Base-by-base conservation (phyloP, 768 basidiomycete species). In the Leccinum incarnatum region DNA sequence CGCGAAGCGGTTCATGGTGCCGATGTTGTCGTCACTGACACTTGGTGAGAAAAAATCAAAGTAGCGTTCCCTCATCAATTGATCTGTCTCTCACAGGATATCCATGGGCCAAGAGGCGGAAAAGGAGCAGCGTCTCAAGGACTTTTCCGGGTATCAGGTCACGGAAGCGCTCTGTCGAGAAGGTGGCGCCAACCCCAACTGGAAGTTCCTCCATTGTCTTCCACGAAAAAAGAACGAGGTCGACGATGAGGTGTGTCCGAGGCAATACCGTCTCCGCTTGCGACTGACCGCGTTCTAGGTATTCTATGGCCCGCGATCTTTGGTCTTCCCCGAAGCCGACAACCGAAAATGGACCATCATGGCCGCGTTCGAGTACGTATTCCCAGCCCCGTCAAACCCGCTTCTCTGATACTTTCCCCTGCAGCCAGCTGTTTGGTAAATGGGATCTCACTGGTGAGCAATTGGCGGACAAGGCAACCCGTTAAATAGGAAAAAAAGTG, bases 31-130 rank as follows among this genome's bases (percentile, higher is more conserved):
- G 84, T 97, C 11, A 99, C 97, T 2, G 97, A 99, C 72, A 99
- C 97, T 4, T 99, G 96, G 94, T 93, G 59, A 57, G 80, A 70
- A 49, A 46, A 17, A 23, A 25, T 10, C 17, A 12, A 25, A 1
- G 5, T 3, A 25, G 4, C 29, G 12, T 19, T 11, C 7, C 27
- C 7, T 29, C 51, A 23, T 51, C 15, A 5, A 25, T 8, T 52
- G 42, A 21, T 17, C 15, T 17, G 23, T 52, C 17, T 2, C 53
- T 11, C 27, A 14, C 67, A 95, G 93, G 95, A 94, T 98, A 62
- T 98, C 96, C 2, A 98, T 99, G 97, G 97, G 97, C 17, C 94
- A 97, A 74, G 97, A 98, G 74, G 89, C 87, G 1, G 95, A 98
- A 73, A 93, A 95, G 62, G 91, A 78, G 32, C 86, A 93, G 65